phyloP scores from a whole-genome alignment of 192 early-diverging fungal species.

The Linnemannia schmuckeri region DNA sequence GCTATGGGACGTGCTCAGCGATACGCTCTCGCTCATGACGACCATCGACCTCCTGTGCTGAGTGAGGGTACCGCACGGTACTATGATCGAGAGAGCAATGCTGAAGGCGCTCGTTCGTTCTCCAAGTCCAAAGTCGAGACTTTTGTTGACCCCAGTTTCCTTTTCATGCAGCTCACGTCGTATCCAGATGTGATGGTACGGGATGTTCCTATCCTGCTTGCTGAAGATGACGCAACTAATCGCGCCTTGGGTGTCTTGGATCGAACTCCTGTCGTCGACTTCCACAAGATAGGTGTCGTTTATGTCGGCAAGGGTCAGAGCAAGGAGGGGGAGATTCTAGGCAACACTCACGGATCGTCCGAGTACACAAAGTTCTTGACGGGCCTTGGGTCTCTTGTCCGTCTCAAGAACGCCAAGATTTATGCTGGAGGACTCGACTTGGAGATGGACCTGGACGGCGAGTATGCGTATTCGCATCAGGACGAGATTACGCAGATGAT shows the following conservation, averaged over 20 bases:
- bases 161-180: conserved; percentile 76
- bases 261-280: conserved; percentile 88
- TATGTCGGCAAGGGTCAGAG: conserved; percentile 91
- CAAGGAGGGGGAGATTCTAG: conserved; percentile 87
- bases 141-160: conserved; percentile 68
- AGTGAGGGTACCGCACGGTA: conserved; percentile 23
- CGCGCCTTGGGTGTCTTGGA: conserved; percentile 89
- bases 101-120: conserved; percentile 16
- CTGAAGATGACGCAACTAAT: conserved; percentile 80
- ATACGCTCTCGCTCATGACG: conserved; percentile 36
- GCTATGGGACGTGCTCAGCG: conserved; percentile 32
- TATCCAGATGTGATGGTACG: conserved; percentile 79
- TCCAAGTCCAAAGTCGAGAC: conserved; percentile 54
- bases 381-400: conserved; percentile 81
- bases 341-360: conserved; percentile 88
- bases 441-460: conserved; percentile 85
- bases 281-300: conserved; percentile 96
- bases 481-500: conserved; percentile 90
- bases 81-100: conserved; percentile 29
- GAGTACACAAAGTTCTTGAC: conserved; percentile 90
- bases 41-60: conserved; percentile 29
- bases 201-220: conserved; percentile 71
- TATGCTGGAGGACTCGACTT: conserved; percentile 94
- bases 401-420: conserved; percentile 73
- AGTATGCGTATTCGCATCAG: conserved; percentile 84